Base-by-base conservation (phyloP, 768 basidiomycete genomes). In the Lanmaoa pseudosensibilis region DNA sequence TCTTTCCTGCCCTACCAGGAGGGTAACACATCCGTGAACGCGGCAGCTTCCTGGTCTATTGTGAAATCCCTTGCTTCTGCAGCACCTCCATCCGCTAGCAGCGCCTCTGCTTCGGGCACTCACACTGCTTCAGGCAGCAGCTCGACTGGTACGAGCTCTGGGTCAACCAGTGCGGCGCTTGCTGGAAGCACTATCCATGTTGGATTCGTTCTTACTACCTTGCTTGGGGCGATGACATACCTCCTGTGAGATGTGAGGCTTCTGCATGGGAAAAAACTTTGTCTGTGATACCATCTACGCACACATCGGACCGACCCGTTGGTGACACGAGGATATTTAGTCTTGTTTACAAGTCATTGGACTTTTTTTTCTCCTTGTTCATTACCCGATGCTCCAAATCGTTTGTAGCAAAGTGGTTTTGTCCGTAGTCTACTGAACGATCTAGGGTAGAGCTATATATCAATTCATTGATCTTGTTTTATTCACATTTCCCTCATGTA, bases 1-100 rank as follows among this genome's bases (percentile, higher is more conserved):
- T 81, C 77, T 13, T 90, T 77, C 75, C 71, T 90, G 36, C 79
- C 84, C 1, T 88, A 81, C 73, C 78, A 69, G 57, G 71, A 78
- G 47, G 76, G 73, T n/a, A 72, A 78, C 55, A 66, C 72, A 9
- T 65, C 66, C 21, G 69, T 76, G 25, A 83, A 83, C 67, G 63
- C 77, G 4, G 71, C 69, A 2, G 79, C 81, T 5, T 61, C 75
- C 30, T 88, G 86, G 85, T 73, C 72, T 30, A 54, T 65, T 12
- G 76, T 88, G 12, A 64, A 66, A 38, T 68, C 71, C 47, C 73
- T 88, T 30, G 76, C 78, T 30, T 59, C 73, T n/a, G 74, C 77
- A 4, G 75, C 78, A n/a, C 73, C 79, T 4, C 60, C 78, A 2
- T 57, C 71, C 23, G 54, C 72, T 19, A 58, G 63, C 15, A 58